Evolutionary conservation across 164 flowering plant genomes (phyloP), one percentile per base, ranked within the genome.

Genomic region (Houttuynia cordata): DNA sequence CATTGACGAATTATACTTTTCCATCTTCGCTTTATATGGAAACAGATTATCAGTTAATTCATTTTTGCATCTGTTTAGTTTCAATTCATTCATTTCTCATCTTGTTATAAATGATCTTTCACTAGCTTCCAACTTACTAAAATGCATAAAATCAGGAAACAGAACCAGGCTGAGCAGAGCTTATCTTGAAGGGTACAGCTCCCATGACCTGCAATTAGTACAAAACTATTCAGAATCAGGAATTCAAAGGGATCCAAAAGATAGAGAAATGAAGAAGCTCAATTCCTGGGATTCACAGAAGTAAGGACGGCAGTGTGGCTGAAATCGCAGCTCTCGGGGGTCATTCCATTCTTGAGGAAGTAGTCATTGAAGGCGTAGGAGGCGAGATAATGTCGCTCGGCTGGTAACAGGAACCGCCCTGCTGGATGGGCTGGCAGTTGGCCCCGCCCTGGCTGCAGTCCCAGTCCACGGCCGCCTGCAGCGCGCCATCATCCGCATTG

Each of bases 281-380:
- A 88, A n/a, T n/a, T n/a, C n/a, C 97, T 88, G n/a, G 97, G 93
- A 64, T 91, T 72, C 24, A 86, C 65, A 37, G 88, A 77, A 63
- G 86, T 81, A 56, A 88, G 78, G 19, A 85, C 90, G 15, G 94
- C 96, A 41, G 78, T 71, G 67, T 68, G 71, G 47, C 63, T 66
- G 53, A 91, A 91, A 64, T 63, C 57, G 68, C 97, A 91, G 61
- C 76, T 71, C 23, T 80, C 86, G 4, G 79, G 82, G 49, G 79
- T 61, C 65, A 68, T 24, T 22, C 82, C 81, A 58, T 81, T 64
- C 59, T 76, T 83, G 52, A 76, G 57, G 55, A 62, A 91, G 69
- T 91, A 91, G 66, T 80, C 81, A 58, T 91, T 91, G 83, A 91
- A 91, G 53, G 87, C 91, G 64, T 54, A 91, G 7, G 96, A 83